Base-by-base conservation (phyloP, 2,329 filamentous ascomycete species). In the Ceratocystis smalleyi region DNA sequence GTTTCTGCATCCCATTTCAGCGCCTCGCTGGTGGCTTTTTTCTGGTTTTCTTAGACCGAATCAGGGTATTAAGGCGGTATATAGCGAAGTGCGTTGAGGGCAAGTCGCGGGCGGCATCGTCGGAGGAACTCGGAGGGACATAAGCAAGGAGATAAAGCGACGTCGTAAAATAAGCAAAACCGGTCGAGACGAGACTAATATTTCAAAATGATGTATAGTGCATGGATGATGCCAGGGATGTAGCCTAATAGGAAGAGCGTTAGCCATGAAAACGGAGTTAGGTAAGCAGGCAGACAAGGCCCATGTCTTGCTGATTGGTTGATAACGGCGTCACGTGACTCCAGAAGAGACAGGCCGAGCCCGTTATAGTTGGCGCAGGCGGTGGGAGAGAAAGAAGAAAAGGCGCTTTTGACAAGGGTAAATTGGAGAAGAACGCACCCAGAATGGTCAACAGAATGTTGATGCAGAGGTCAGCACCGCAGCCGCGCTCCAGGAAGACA, bases 401-500 rank as follows among this genome's bases (percentile, higher is more conserved):
- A 47, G 17, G 43, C 5, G 17, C 8, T 19, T 47, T 19, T 54
- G n/a, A 22, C 10, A n/a, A 49, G n/a, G 22, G 22, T 5, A n/a
- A 24, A 49, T 40, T 49, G 6, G n/a, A 54, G 19, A n/a, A 64
- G 65, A 64, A 59, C 61, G 43, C 77, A 81, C 79, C 79, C 70
- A 90, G 79, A 70, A 89, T 83, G 70, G 89, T 95, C 77, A 95
- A 79, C 72, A 91, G 81, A 76, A 95, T 89, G 85, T 95, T 95
- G 83, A 96, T 95, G 76, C 92, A 80, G 72, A 96, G 80, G 74
- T 95, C 89, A 69, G 86, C 84, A 73, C 86, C 86, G 78, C 91
- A 95, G 71, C 91, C 91, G 70, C 87, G 85, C 86, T 96, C 91
- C 70, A 96, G 88, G 83, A 95, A 94, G 74, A 96, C 91, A 79